These are phyloP conservation scores for Pestalotiopsis sp. DNA, from an alignment of 2,329 filamentous ascomycete species.

Conservation along the genomic window DNA sequence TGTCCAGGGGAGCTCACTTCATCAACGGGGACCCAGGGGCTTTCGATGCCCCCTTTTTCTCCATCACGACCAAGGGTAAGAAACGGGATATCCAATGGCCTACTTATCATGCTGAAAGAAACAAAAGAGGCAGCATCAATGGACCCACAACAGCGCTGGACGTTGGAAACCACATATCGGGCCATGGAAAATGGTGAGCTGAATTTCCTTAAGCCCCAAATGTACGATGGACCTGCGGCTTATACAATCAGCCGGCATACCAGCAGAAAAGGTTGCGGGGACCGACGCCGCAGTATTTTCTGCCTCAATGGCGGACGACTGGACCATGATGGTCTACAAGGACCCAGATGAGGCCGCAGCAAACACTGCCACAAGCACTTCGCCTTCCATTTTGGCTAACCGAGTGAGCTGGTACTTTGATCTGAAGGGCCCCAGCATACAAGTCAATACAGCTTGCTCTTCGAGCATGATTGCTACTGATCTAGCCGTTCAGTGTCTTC, in stretches of 20 bases:
- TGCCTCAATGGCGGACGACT: conserved; percentile 15
- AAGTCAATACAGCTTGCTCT: conserved; percentile 35
- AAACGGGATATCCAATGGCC: background rate
- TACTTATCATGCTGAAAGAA: background rate
- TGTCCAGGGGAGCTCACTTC: conserved; percentile 1
- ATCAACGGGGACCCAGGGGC: background rate
- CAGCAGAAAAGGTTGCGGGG: conserved; percentile 13
- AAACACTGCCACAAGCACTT: conserved; percentile 28
- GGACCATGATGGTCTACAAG: conserved; percentile 9
- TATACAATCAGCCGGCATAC: conserved; percentile 12
- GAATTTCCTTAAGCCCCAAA: background rate
- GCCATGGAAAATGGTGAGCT: conserved; percentile 11
- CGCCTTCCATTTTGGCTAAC: conserved; percentile 30
- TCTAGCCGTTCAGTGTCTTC: conserved; percentile 16
- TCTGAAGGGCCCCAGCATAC: conserved; percentile 28
- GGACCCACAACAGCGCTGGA: conserved; percentile 11
- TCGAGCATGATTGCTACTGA: conserved; percentile 28
- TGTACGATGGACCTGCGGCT: background rate
- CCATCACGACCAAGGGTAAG: background rate
- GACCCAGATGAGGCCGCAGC: conserved; percentile 17
- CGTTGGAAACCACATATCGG: conserved; percentile 7
- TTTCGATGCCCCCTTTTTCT: conserved; percentile 9
- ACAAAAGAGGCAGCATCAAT: conserved; percentile 2
- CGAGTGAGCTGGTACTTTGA: conserved; percentile 36
- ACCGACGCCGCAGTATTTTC: conserved; percentile 14